phyloP scores from a whole-genome alignment of 176 grass and related monocot species.

The Chloris gayana region DNA sequence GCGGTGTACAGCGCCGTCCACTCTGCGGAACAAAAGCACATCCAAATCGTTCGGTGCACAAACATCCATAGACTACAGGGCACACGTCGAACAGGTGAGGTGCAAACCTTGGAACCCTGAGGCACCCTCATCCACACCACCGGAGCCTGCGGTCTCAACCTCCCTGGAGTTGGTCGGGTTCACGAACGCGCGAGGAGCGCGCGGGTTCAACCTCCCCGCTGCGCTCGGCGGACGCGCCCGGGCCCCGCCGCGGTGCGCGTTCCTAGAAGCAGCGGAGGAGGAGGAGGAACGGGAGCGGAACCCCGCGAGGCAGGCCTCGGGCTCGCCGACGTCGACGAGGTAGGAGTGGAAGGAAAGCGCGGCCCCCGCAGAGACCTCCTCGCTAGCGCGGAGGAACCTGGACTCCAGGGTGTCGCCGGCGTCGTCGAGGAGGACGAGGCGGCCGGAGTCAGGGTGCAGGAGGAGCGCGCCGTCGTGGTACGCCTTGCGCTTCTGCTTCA shows the following conservation, averaged over 20 bases:
- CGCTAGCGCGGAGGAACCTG: conserved; percentile 52
- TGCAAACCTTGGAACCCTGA: conserved; percentile 35
- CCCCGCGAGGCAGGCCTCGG: not conserved
- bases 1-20: conserved; percentile 70
- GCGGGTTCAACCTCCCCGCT: not conserved
- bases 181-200: conserved; percentile 7
- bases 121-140: not conserved
- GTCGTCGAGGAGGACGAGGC: conserved; percentile 67
- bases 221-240: conserved; percentile 12
- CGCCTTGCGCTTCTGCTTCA: conserved; percentile 89
- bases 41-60: not conserved
- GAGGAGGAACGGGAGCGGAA: not conserved
- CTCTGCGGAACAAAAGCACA: conserved; percentile 25
- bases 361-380: conserved; percentile 45
- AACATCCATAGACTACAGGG: not conserved
- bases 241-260: conserved; percentile 16
- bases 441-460: conserved; percentile 42
- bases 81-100: conserved; percentile 35
- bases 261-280: conserved; percentile 15
- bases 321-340: conserved; percentile 76
- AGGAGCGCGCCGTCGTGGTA: conserved; percentile 74
- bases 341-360: conserved; percentile 62
- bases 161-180: conserved; percentile 14
- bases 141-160: conserved; percentile 11
- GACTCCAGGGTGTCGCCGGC: conserved; percentile 65